Conservation (phyloP, 306 rosid genomes). For the Cucurbita moschata region DNA sequence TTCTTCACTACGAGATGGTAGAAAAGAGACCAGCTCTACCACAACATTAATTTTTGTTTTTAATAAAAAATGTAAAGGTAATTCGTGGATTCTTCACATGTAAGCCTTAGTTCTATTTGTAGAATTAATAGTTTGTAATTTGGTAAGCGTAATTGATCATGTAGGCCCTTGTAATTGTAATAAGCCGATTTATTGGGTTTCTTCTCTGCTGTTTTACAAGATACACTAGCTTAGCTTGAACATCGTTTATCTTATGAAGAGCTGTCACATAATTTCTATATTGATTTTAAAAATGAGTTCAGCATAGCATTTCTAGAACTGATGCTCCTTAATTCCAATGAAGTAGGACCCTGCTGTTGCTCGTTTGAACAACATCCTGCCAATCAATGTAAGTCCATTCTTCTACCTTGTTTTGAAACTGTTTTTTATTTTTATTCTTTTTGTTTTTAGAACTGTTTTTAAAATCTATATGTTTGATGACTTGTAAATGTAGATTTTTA, state of each 20-base stretch:
- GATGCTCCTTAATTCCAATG: not conserved
- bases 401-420: not conserved
- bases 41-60: constrained; percentile 29
- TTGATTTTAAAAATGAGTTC: not conserved
- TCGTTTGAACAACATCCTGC: not conserved
- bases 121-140: not conserved
- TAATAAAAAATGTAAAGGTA: not conserved
- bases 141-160: not conserved
- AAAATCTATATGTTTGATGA: too few relatives aligned
- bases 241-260: not conserved
- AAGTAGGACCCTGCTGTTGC: not conserved
- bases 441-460: not conserved
- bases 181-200: not conserved
- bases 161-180: not conserved
- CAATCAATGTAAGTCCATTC: not conserved
- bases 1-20: constrained; percentile 57
- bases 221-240: not conserved
- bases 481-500: too few relatives aligned
- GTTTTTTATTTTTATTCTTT: not conserved
- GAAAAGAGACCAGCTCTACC: constrained; percentile 71
- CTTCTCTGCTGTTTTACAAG: not conserved
- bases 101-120: not conserved
- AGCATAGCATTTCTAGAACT: not conserved
- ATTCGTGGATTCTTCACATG: not conserved
- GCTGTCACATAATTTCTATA: not conserved